Base-by-base conservation (phyloP, 371 early-diverging fungal genomes). In the Batrachochytrium dendrobatidis region DNA sequence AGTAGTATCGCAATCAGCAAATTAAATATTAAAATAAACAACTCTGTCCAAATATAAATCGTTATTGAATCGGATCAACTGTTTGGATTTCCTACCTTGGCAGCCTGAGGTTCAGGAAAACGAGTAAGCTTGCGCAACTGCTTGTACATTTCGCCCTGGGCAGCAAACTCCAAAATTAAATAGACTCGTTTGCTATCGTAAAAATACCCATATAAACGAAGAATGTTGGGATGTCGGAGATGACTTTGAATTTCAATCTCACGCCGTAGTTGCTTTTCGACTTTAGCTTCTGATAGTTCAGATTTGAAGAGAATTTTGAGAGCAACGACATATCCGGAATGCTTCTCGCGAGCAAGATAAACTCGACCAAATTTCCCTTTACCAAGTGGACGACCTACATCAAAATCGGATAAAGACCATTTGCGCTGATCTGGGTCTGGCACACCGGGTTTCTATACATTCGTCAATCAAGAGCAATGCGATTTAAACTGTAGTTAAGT, bases 231-330 rank as follows among this genome's bases (percentile, higher is more conserved):
- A 72, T 97, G 98, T 31, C 91, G 75, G 53, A 99, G 69, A 67
- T 94, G 95, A 6, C 83, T 80, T 67, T 99, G 99, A 58, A 99
- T 96, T 68, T 99, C 99, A 32, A 99, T 87, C 67, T 99, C 99
- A 51, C 99, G 79, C 30, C 94, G 66, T 12, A 97, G 75, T 71
- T 97, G 97, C 62, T 85, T 83, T 68, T 91, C 89, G 33, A 89
- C 85, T 52, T 87, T 85, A 52, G 69, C 71, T 33, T 81, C 72
- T 34, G 81, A 64, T 0, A 99, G 72, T 65, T 95, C 93, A 3
- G 71, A 51, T 70, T 98, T 99, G 53, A 83, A 79, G 34, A 99
- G 62, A 12, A 97, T 86, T 68, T 99, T 99, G 55, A 99, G 77
- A 1, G 99, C 93, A 24, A 92, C 88, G 18, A 97, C 79, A 60